A percentile compares a stretch with the other conserved stretches of the same genome.
Conservation (phyloP, 106 monocot genomes). For the Apostasia shenzhenica region DNA sequence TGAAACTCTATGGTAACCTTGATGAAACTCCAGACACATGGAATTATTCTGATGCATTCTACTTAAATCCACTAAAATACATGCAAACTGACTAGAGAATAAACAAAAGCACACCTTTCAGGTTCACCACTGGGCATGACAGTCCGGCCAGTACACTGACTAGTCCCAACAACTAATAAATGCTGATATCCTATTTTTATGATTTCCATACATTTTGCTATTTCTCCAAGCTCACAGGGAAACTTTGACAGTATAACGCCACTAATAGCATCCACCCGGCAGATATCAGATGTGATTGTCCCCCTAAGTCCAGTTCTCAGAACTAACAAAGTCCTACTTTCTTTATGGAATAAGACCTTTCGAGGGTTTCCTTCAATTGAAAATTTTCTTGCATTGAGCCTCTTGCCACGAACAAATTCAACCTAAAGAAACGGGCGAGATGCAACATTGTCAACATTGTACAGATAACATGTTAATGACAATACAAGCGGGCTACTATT, state of each 20-base stretch:
- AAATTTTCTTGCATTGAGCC: constrained; percentile 78
- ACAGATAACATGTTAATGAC: not conserved
- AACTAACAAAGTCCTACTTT: constrained; percentile 70
- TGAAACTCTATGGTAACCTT: no score
- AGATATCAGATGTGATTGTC: constrained; percentile 71
- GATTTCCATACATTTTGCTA: constrained; percentile 88
- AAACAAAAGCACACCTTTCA: constrained; percentile 49
- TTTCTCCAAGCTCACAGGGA: constrained; percentile 63
- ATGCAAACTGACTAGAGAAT: not conserved
- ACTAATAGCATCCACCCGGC: constrained; percentile 67
- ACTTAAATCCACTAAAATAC: not conserved
- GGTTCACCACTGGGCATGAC: constrained; percentile 94
- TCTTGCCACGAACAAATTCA: constrained; percentile 73
- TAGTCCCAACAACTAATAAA: constrained; percentile 86
- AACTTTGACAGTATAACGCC: constrained; percentile 63
- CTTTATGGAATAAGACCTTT: constrained; percentile 79
- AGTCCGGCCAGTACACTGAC: constrained; percentile 38
- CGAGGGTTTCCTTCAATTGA: constrained; percentile 65
- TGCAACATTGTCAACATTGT: not conserved
- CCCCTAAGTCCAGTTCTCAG: constrained; percentile 59
- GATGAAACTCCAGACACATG: no score
- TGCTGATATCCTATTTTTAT: constrained; percentile 63
- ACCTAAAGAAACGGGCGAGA: constrained; percentile 39
- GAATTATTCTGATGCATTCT: not conserved
- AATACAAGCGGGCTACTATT: no score